Base-by-base conservation (phyloP, 345 rosid genomes). In the Melaleuca alternifolia region DNA sequence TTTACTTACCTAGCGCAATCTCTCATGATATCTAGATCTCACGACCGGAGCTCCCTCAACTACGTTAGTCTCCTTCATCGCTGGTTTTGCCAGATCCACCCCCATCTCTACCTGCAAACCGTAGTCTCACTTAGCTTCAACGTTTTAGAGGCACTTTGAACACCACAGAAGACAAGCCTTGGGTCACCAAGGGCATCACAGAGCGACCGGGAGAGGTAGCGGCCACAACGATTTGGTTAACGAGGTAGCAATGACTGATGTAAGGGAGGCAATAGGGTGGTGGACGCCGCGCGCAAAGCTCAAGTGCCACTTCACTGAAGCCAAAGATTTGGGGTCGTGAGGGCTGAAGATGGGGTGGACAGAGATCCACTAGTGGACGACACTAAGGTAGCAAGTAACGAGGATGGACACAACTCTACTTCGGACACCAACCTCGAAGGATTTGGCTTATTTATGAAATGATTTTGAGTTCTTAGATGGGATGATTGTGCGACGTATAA, bases 351-450 rank as follows among this genome's bases (percentile, higher is more conserved):
- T n/a, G 28, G 23, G 62, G 28, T 24, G 62, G 13, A 56, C 10
- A 24, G 28, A 56, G 28, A 56, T 57, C 62, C 62, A 57, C 28
- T 5, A 10, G 62, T 57, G 62, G 62, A 57, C 0, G 6, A 28
- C 14, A 57, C 6, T n/a, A 28, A 28, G 26, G 62, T 0, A 57
- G 26, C 26, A 28, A 57, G 62, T 24, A 24, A 57, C 26, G 62
- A 57, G 26, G 26, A 57, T 6, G 26, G 11, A 24, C 62, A 56
- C 24, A 13, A 0, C 28, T 24, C 10, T 24, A 13, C 0, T 10
- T 12, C 23, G 28, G 30, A 24, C 5, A 24, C 10, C 0, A 28
- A 57, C 41, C 41, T 4, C 41, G 41, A 41, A 41, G 41, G 62
- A 57, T 57, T 6, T n/a, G 10, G 6, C 62, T 24, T 0, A 0